Percentiles rank a stretch among this genome's conserved stretches.
Conservation (phyloP, 352 stramenopile species). For the Phytophthora pseudosyringae region DNA sequence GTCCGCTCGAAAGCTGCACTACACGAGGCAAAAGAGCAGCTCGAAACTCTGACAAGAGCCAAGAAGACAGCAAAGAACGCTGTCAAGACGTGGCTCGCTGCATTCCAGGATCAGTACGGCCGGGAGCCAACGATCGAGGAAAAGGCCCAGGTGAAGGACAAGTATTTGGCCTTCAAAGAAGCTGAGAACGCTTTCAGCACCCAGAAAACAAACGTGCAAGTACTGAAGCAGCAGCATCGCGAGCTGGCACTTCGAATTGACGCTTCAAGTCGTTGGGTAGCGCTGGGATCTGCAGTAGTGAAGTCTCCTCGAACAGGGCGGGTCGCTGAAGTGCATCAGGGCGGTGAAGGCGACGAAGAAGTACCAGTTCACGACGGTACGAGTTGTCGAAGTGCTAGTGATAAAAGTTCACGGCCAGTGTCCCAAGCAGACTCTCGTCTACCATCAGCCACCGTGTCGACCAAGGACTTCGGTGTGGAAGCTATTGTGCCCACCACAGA, state of each 20-base stretch:
- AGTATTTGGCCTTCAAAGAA: conserved; percentile 82
- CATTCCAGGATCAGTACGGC: conserved; percentile 54
- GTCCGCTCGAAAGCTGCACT: conserved; percentile 55
- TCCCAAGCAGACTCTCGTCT: conserved; percentile 12
- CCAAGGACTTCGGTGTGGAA: conserved; percentile 4
- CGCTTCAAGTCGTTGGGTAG: conserved; percentile 55
- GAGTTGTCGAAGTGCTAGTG: conserved; percentile 7
- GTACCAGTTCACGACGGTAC: neutral
- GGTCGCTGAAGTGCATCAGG: conserved; percentile 6
- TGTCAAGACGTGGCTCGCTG: conserved; percentile 73
- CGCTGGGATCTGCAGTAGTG: conserved; percentile 33
- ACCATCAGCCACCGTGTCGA: conserved; percentile 4
- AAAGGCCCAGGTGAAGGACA: conserved; percentile 76
- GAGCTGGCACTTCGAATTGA: conserved; percentile 55
- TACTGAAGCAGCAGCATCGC: conserved; percentile 59
- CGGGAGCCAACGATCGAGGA: conserved; percentile 79
- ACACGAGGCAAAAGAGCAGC: conserved; percentile 35
- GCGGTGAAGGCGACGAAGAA: neutral
- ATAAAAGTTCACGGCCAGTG: conserved; percentile 15
- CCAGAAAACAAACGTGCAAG: conserved; percentile 44
- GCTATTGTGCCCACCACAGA: conserved; percentile 23
- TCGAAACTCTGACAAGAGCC: conserved; percentile 39
- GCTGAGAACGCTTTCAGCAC: conserved; percentile 57
- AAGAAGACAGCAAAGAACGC: conserved; percentile 62
- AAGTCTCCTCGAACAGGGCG: conserved; percentile 16